A percentile compares a stretch with the other conserved stretches of the same genome.
These are phyloP conservation scores for Colletotrichum nymphaeae DNA, from an alignment of 2,329 filamentous ascomycete genomes.

Conservation along the genomic window DNA sequence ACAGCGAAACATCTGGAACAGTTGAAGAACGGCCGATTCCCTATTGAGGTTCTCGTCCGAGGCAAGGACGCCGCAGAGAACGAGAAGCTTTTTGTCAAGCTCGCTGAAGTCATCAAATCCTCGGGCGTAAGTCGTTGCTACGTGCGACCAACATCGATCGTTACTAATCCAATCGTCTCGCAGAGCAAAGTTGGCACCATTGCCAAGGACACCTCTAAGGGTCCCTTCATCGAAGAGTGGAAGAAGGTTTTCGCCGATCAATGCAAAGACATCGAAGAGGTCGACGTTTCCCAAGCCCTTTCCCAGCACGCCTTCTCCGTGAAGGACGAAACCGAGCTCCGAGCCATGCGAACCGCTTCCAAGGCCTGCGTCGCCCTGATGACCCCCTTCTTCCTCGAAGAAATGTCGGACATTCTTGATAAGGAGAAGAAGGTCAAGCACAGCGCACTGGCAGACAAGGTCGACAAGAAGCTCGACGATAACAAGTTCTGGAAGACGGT, in stretches of 20 bases:
- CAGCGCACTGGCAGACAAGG: slow-evolving; percentile 84
- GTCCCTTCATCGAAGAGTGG: slow-evolving; percentile 97
- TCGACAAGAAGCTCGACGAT: slow-evolving; percentile 92
- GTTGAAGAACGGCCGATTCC: slow-evolving; percentile 90
- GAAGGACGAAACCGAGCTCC: slow-evolving; percentile 95
- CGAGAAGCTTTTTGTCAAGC: slow-evolving; percentile 87
- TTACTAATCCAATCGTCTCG: slow-evolving; percentile 12
- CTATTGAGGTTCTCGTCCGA: slow-evolving; percentile 90
- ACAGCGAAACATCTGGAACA: slow-evolving; percentile 93
- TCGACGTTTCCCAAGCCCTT: slow-evolving; percentile 85
- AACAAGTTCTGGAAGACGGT: slow-evolving; percentile 90
- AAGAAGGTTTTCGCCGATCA: slow-evolving; percentile 83
- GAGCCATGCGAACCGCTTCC: slow-evolving; percentile 92
- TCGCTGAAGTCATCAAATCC: slow-evolving; percentile 86
- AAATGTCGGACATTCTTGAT: slow-evolving; percentile 96
- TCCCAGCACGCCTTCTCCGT: slow-evolving; percentile 87
- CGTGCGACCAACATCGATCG: background rate
- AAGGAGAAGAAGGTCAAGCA: slow-evolving; percentile 98
- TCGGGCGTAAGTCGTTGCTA: slow-evolving; percentile 76
- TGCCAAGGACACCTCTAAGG: slow-evolving; percentile 84
- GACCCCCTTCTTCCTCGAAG: slow-evolving; percentile 96
- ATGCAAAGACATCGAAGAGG: slow-evolving; percentile 87
- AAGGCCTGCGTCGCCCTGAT: slow-evolving; percentile 94
- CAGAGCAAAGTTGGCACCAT: slow-evolving; percentile 92
- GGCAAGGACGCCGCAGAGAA: slow-evolving; percentile 94